These are phyloP conservation scores for Clonostachys rhizophaga DNA, from an alignment of 2,329 filamentous ascomycete species.

Conservation along the genomic window DNA sequence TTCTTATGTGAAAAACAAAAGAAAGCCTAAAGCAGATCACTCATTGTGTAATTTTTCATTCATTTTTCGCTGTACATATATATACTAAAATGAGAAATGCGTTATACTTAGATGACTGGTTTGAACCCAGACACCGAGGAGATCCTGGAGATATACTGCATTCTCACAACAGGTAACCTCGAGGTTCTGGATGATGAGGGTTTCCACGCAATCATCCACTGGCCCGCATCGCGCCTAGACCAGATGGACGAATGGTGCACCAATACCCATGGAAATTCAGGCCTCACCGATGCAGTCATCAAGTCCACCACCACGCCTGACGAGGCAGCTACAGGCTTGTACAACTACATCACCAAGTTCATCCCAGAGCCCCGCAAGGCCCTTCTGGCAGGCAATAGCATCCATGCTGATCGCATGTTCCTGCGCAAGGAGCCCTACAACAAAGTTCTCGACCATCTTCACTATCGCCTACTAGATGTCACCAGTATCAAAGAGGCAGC, in stretches of 20 bases:
- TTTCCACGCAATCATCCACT: slow-evolving; percentile 77
- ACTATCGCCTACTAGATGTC: slow-evolving; percentile 89
- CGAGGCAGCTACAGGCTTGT: slow-evolving; percentile 66
- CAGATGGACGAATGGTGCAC: slow-evolving; percentile 89
- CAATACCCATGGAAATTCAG: slow-evolving; percentile 72
- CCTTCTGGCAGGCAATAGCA: slow-evolving; percentile 84
- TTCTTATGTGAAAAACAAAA: background rate
- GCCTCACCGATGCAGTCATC: slow-evolving; percentile 73
- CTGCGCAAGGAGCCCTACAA: slow-evolving; percentile 70
- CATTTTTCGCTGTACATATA: background rate
- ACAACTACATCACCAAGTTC: slow-evolving; percentile 71
- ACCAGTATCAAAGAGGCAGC: slow-evolving; percentile 90
- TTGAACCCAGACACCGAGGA: slow-evolving; percentile 70
- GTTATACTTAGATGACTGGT: slow-evolving; percentile 66
- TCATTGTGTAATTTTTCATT: background rate
- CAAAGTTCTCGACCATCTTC: slow-evolving; percentile 68
- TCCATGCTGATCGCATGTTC: slow-evolving; percentile 86
- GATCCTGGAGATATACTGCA: slow-evolving; percentile 89
- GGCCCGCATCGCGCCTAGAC: slow-evolving; percentile 63
- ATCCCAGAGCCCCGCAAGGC: slow-evolving; percentile 64
- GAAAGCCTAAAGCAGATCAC: background rate
- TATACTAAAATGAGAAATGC: slow-evolving; percentile 1
- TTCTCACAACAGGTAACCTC: slow-evolving; percentile 79
- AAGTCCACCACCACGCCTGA: slow-evolving; percentile 68
- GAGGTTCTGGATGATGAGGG: slow-evolving; percentile 70